phyloP scores from a whole-genome alignment of 371 early-diverging fungal genomes.

The Mucor mucedo region DNA sequence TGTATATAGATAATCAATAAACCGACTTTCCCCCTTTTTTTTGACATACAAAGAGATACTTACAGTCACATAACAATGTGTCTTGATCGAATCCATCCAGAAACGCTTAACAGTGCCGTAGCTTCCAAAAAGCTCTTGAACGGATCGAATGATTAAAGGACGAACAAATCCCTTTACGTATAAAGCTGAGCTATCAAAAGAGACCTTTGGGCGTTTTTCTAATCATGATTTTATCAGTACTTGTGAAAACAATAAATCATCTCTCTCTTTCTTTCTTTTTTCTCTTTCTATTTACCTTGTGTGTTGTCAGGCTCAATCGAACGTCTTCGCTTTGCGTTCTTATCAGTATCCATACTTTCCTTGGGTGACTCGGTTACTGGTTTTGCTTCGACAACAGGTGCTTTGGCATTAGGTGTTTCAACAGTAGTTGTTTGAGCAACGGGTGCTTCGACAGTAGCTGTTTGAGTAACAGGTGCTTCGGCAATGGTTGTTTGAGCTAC shows the following conservation, averaged over 20 bases:
- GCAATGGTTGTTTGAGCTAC: too few relatives aligned
- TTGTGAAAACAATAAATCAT: background rate
- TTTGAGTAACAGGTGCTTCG: background rate
- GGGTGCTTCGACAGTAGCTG: background rate
- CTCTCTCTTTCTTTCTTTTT: background rate
- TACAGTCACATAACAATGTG: conserved; percentile 85
- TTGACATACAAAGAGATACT: conserved; percentile 3
- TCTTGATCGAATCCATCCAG: conserved; percentile 88
- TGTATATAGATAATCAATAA: conserved; percentile 19
- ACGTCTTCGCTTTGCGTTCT: background rate
- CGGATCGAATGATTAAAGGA: conserved; percentile 68
- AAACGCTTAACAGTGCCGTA: conserved; percentile 71
- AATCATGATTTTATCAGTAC: background rate
- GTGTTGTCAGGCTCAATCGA: background rate
- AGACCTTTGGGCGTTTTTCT: conserved; percentile 6
- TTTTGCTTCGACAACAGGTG: background rate
- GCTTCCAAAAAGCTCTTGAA: conserved; percentile 66
- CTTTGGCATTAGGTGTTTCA: background rate
- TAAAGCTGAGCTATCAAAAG: conserved; percentile 41
- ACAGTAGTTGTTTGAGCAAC: background rate
- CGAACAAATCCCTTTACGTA: conserved; percentile 79
- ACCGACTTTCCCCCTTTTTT: background rate
- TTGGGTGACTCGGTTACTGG: background rate
- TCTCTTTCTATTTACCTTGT: conserved; percentile 1
- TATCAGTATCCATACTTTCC: background rate